Evolutionary conservation across 2,329 filamentous ascomycete genomes (phyloP).

Genomic region (Colletotrichum sp.): DNA sequence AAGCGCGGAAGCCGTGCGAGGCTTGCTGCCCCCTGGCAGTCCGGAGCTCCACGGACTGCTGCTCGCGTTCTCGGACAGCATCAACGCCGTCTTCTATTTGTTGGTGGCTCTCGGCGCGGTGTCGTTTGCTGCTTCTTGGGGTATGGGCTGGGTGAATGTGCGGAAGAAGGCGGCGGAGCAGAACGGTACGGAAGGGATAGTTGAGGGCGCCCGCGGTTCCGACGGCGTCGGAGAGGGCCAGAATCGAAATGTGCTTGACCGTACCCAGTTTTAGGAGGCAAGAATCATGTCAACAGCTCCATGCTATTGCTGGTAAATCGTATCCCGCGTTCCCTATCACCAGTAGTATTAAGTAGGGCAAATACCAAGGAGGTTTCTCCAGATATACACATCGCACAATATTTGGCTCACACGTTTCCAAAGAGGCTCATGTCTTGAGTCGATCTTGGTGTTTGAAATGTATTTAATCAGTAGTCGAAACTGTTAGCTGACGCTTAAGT

Average conservation of each 20-base stretch:
- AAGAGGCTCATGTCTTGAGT: too few relatives aligned
- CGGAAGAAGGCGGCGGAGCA: background rate
- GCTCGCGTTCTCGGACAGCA: background rate
- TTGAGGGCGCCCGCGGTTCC: background rate
- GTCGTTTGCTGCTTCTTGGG: background rate
- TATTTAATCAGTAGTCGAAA: background rate
- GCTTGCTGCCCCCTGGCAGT: background rate
- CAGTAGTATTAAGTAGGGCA: background rate
- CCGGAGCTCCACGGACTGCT: background rate
- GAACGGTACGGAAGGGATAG: background rate
- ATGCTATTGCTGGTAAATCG: background rate
- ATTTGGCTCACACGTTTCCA: too few relatives aligned
- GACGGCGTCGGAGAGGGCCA: background rate
- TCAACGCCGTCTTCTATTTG: background rate
- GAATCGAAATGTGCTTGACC: background rate
- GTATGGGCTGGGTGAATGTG: background rate
- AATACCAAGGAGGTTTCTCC: background rate
- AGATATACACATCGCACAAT: background rate
- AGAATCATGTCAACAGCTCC: accelerated
- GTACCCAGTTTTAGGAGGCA: background rate
- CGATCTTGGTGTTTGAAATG: background rate
- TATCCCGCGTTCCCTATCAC: background rate
- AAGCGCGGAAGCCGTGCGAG: background rate
- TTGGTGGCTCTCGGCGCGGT: background rate
- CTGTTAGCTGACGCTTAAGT: background rate